phyloP scores from a whole-genome alignment of 768 basidiomycete species.

The Boletus pseudopeckii region DNA sequence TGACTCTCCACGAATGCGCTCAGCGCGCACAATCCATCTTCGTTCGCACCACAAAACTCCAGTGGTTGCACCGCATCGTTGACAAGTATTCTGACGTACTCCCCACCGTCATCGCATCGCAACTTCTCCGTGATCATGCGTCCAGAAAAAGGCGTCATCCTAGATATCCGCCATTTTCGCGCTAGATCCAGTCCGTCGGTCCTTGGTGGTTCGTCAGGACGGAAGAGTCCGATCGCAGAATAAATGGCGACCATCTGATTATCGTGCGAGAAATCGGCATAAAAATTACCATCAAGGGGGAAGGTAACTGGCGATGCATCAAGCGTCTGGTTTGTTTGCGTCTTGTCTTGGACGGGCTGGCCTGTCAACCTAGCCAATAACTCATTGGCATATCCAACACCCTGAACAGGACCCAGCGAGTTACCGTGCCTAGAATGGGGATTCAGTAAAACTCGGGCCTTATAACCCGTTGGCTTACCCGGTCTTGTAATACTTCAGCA shows the following conservation, averaged over 20 bases:
- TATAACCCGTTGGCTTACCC: slow-evolving; percentile 43
- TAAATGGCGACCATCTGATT: slow-evolving; percentile 82
- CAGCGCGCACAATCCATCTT: slow-evolving; percentile 61
- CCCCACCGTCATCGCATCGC: slow-evolving; percentile 36
- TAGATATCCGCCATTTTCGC: slow-evolving; percentile 52
- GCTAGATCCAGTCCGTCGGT: slow-evolving; percentile 17
- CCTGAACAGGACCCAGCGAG: slow-evolving; percentile 68
- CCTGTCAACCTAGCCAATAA: slow-evolving; percentile 77
- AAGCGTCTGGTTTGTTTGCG: slow-evolving; percentile 78
- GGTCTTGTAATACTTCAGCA: slow-evolving; percentile 76
- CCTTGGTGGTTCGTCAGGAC: slow-evolving; percentile 25
- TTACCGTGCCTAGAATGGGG: slow-evolving; percentile 56
- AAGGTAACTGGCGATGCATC: slow-evolving; percentile 64
- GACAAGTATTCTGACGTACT: slow-evolving; percentile 72
- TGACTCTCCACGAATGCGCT: slow-evolving; percentile 69
- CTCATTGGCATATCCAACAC: slow-evolving; percentile 87
- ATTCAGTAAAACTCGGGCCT: background rate
- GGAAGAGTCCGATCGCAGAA: slow-evolving; percentile 55
- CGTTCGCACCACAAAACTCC: slow-evolving; percentile 52
- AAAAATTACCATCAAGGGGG: slow-evolving; percentile 63
- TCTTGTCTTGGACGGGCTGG: slow-evolving; percentile 59
- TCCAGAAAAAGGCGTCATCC: slow-evolving; percentile 71
- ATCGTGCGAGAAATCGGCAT: slow-evolving; percentile 85
- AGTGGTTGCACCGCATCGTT: slow-evolving; percentile 69
- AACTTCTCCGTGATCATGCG: slow-evolving; percentile 74